Percentiles rank a stretch among this genome's conserved stretches.
Conservation (phyloP, 2,329 filamentous ascomycete genomes). For the Fusarium sp. region DNA sequence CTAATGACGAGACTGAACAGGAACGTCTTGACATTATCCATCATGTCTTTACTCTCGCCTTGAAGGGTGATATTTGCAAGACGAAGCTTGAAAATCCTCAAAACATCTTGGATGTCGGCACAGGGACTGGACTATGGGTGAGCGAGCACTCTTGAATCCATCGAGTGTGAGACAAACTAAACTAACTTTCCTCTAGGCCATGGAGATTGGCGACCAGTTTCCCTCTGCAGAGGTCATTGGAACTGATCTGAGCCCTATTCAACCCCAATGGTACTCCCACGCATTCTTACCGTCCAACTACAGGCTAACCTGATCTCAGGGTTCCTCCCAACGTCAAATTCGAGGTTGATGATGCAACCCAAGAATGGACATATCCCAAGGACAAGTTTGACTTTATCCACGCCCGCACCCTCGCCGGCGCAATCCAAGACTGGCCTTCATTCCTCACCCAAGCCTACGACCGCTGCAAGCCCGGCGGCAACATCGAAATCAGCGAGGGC, state of each 20-base stretch:
- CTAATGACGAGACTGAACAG: constrained; percentile 54
- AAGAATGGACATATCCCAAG: constrained; percentile 12
- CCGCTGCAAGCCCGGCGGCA: constrained; percentile 28
- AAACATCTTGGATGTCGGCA: constrained; percentile 41
- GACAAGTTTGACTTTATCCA: constrained; percentile 32
- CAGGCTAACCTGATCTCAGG: constrained; percentile 5
- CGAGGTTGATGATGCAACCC: constrained; percentile 13
- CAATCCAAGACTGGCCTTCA: constrained; percentile 45
- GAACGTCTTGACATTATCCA: constrained; percentile 67
- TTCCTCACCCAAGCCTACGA: constrained; percentile 36
- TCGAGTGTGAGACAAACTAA: not conserved
- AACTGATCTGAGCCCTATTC: constrained; percentile 44
- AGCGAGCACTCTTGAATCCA: not conserved
- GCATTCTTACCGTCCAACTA: no score
- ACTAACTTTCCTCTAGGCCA: constrained; percentile 51
- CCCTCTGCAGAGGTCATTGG: constrained; percentile 42
- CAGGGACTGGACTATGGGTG: constrained; percentile 33
- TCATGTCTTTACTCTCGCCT: constrained; percentile 62
- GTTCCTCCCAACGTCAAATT: constrained; percentile 43
- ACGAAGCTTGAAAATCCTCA: constrained; percentile 32
- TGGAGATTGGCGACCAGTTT: constrained; percentile 52
- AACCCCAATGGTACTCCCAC: constrained; percentile 30
- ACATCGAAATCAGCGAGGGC: constrained; percentile 33
- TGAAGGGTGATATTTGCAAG: constrained; percentile 54
- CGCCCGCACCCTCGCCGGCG: constrained; percentile 43